Percentiles rank a stretch among this genome's conserved stretches.
Evolutionary conservation across 2,329 filamentous ascomycete species (phyloP).

Genomic region (Daldinia sp.): DNA sequence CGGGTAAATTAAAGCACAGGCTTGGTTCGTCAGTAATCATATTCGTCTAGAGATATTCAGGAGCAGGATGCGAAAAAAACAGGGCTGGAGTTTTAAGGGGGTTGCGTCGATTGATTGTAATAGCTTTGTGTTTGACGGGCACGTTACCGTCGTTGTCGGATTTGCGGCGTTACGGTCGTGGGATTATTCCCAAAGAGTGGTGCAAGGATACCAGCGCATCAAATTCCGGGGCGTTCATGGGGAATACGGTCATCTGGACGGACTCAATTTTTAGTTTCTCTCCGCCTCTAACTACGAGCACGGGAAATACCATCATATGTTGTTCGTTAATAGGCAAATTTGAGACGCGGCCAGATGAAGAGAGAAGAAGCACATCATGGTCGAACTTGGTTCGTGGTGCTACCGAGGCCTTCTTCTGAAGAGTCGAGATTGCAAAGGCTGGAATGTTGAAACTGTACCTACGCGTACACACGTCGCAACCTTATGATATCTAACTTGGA

Average conservation of each 20-base stretch:
- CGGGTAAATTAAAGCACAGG: background rate
- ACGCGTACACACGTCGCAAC: constrained; percentile 28
- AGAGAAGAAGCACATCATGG: background rate
- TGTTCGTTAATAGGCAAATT: background rate
- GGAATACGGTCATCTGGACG: constrained; percentile 19
- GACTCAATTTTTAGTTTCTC: constrained; percentile 22
- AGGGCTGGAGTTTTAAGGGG: constrained; percentile 24
- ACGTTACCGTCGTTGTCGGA: constrained; percentile 19
- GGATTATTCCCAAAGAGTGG: constrained; percentile 20
- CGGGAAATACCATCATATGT: constrained; percentile 4
- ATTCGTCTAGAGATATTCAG: constrained; percentile 11
- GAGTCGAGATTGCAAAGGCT: constrained; percentile 7
- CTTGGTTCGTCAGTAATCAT: constrained; percentile 23
- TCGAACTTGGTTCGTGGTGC: background rate
- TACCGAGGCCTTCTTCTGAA: background rate
- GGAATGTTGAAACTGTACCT: constrained; percentile 23
- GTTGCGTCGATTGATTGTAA: constrained; percentile 17
- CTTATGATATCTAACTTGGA: constrained; percentile 12
- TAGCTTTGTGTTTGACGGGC: constrained; percentile 24
- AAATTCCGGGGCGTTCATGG: constrained; percentile 35
- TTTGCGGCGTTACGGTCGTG: constrained; percentile 38
- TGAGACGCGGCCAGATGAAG: background rate
- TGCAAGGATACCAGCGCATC: constrained; percentile 35
- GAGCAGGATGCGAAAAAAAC: constrained; percentile 18
- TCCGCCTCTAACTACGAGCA: constrained; percentile 14